A percentile compares a stretch with the other conserved stretches of the same genome.
Evolutionary conservation across 140 eudicot species (phyloP).

Genomic region (Erigeron philadelphicus): DNA sequence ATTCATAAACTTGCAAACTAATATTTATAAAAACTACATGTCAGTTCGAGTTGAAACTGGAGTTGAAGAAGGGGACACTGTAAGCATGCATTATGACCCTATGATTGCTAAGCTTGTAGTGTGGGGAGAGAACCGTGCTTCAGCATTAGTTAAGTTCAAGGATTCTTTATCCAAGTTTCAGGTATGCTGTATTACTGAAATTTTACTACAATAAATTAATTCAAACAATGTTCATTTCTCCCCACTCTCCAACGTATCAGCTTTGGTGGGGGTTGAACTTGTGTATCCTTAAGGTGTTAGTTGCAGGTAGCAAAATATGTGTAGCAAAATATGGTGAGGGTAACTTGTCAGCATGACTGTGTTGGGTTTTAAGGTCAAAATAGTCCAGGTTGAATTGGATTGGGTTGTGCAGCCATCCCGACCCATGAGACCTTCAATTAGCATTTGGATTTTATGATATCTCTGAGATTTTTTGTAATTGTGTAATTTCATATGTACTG

Average conservation of each 20-base stretch:
- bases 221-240: neutral
- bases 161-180: constrained; percentile 86
- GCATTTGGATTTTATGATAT: neutral
- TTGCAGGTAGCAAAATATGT: neutral
- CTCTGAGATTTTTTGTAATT: neutral
- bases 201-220: constrained; percentile 2
- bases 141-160: constrained; percentile 83
- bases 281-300: constrained; percentile 20
- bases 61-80: constrained; percentile 90
- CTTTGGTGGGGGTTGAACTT: constrained; percentile 10
- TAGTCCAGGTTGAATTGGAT: neutral
- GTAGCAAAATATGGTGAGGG: too few species aligned
- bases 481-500: constrained; percentile 15
- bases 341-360: neutral
- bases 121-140: constrained; percentile 78
- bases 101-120: constrained; percentile 99
- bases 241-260: constrained; percentile 3
- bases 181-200: constrained; percentile 35
- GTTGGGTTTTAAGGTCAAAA: neutral
- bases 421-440: neutral
- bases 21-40: constrained; percentile 1
- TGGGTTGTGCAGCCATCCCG: neutral
- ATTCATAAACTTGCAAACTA: neutral
- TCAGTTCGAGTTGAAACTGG: constrained; percentile 98
- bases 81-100: constrained; percentile 99